Evolutionary conservation across 306 rosid genomes (phyloP).

Genomic region (Rosa chinensis): DNA sequence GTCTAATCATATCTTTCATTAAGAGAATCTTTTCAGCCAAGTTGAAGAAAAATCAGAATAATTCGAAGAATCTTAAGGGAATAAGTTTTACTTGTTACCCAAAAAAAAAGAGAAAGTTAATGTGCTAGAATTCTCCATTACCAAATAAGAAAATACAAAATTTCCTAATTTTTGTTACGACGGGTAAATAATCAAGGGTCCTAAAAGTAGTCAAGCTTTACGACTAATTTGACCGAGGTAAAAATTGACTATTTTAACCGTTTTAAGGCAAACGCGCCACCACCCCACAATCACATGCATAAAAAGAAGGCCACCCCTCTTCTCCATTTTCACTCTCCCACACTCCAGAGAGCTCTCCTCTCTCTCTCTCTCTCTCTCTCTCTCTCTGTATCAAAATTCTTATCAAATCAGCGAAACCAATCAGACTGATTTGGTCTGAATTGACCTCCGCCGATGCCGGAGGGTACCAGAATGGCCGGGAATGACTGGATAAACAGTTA

Average conservation of each 20-base stretch:
- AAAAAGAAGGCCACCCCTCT: neutral
- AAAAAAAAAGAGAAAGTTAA: no score
- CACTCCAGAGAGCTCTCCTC: neutral
- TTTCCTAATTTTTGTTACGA: neutral
- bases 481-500: conserved; percentile 97
- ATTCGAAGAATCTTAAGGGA: neutral
- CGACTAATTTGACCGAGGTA: neutral
- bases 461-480: conserved; percentile 60
- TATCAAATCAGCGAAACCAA: neutral
- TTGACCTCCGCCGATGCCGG: neutral
- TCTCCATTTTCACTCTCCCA: neutral
- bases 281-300: conserved; percentile 13
- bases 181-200: neutral
- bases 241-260: neutral
- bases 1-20: neutral
- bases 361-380: neutral
- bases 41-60: neutral
- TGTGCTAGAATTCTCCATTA: no score
- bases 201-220: neutral
- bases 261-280: neutral
- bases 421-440: neutral
- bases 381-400: neutral
- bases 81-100: no score
- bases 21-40: neutral
- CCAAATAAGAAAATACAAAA: no score